Base-by-base conservation (phyloP, 2,329 filamentous ascomycete genomes). In the Ceratocystis variospora region DNA sequence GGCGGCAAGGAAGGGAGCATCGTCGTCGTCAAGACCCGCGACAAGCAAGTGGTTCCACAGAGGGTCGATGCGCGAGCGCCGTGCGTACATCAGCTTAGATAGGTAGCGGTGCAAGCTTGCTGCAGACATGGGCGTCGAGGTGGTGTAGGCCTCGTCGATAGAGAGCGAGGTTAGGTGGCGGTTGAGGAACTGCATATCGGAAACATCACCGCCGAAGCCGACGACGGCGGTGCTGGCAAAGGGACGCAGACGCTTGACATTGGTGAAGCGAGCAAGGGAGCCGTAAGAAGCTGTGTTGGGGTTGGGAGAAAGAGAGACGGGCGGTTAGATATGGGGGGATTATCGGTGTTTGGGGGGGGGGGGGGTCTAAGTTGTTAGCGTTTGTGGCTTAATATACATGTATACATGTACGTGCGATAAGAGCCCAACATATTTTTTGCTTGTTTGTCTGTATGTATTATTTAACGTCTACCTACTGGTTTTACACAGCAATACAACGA, bases 161-260 rank as follows among this genome's bases (percentile, higher is more conserved):
- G 89, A 86, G 72, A 97, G 87, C 69, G 89, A 88, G 73, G 83
- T 87, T 71, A 99, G 87, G 73, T 96, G 85, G 72, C 94, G 87
- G 83, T 96, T 89, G 71, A 99, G 86, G 80, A 95, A 95, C 81
- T 99, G 94, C 94, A 99, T 97, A 80, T 99, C 94, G 70, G 90
- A 96, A 72, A 99, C 87, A 79, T 99, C 94, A 76, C 94, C 94
- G 76, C 91, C 90, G 79, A 97, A 96, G 73, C 94, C 94, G 73
- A 99, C 82, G 68, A 97, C 84, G 37, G 90, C 87, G 70, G 87
- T 85, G 70, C 86, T 82, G 78, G 91, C 90, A 78, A 97, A 97
- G 72, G 86, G 83, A 72, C 90, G 90, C 71, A 99, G 87, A 74
- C 94, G 92, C 80, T 96, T 95, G 75, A 97, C 90, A 76, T 96